Conservation (phyloP, 352 stramenopile species). For the Paralagenidium karlingii region DNA sequence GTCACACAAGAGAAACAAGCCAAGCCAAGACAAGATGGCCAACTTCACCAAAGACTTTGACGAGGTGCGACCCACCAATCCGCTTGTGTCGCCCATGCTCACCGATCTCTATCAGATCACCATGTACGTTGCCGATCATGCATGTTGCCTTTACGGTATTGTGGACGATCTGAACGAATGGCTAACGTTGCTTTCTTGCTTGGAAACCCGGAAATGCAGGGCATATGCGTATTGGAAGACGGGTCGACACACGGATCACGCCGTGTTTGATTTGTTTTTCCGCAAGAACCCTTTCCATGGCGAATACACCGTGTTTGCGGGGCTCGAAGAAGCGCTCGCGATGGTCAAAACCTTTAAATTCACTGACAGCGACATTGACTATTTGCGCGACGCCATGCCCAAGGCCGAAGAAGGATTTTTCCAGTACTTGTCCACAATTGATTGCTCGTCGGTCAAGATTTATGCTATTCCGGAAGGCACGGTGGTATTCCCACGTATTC, state of each 20-base stretch:
- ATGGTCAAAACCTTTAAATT: constrained; percentile 94
- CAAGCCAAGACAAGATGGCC: too few relatives aligned
- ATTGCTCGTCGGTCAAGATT: constrained; percentile 89
- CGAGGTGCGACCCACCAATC: constrained; percentile 80
- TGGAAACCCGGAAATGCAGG: constrained; percentile 66
- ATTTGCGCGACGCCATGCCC: constrained; percentile 81
- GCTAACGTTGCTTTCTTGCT: not conserved
- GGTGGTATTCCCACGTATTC: constrained; percentile 94
- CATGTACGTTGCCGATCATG: constrained; percentile 31
- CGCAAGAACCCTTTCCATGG: constrained; percentile 98
- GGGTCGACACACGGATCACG: constrained; percentile 85
- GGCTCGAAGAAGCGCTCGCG: constrained; percentile 84
- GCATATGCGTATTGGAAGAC: constrained; percentile 98
- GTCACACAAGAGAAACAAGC: too few relatives aligned
- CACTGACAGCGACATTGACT: constrained; percentile 87
- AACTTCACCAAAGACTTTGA: too few relatives aligned
- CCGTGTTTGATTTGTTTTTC: constrained; percentile 97
- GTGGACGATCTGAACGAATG: not conserved
- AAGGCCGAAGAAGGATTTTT: constrained; percentile 93
- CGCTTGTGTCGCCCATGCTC: constrained; percentile 90
- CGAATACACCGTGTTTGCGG: constrained; percentile 93
- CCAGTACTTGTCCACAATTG: constrained; percentile 86
- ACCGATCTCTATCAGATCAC: constrained; percentile 98
- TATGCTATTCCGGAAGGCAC: constrained; percentile 93
- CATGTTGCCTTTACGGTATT: not conserved